Evolutionary conservation across 1,139 yeast genomes (phyloP).

Genomic region (Sugiyamaella xylanicola): DNA sequence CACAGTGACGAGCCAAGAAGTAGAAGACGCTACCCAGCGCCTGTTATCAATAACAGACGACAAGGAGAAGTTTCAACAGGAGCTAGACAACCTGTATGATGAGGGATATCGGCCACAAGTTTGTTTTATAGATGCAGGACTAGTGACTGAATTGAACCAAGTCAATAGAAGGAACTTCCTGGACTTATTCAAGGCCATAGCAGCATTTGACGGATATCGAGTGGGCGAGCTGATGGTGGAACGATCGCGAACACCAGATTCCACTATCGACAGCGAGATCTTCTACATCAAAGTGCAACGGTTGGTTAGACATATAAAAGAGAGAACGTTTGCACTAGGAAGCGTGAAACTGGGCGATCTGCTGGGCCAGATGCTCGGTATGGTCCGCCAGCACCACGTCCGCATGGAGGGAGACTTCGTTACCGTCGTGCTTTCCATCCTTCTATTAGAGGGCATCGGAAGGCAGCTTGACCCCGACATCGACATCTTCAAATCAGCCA

Average conservation of each 20-base stretch:
- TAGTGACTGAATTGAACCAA: conserved; percentile 84
- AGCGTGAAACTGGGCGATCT: conserved; percentile 90
- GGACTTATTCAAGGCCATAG: conserved; percentile 83
- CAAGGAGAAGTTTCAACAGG: conserved; percentile 53
- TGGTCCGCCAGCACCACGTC: conserved; percentile 94
- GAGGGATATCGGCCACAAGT: conserved; percentile 82
- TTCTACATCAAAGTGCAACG: conserved; percentile 87
- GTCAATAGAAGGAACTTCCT: conserved; percentile 80
- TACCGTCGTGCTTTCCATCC: conserved; percentile 87
- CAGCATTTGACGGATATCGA: conserved; percentile 88
- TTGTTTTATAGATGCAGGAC: conserved; percentile 89
- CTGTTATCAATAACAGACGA: conserved; percentile 45
- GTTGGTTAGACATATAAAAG: conserved; percentile 76
- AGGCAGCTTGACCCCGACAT: conserved; percentile 89
- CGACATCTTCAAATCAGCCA: conserved; percentile 90
- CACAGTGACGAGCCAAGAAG: conserved; percentile 28
- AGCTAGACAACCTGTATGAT: conserved; percentile 53
- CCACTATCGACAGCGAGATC: conserved; percentile 78
- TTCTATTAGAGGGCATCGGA: conserved; percentile 91
- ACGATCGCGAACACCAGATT: conserved; percentile 90
- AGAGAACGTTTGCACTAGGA: conserved; percentile 89
- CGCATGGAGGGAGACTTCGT: conserved; percentile 97
- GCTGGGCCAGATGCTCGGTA: conserved; percentile 77
- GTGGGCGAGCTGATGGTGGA: conserved; percentile 97
- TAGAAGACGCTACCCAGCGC: conserved; percentile 31